Evolutionary conservation across 2,329 filamentous ascomycete species (phyloP), one percentile per base, ranked within the genome.

Genomic region (Phoma sp.): DNA sequence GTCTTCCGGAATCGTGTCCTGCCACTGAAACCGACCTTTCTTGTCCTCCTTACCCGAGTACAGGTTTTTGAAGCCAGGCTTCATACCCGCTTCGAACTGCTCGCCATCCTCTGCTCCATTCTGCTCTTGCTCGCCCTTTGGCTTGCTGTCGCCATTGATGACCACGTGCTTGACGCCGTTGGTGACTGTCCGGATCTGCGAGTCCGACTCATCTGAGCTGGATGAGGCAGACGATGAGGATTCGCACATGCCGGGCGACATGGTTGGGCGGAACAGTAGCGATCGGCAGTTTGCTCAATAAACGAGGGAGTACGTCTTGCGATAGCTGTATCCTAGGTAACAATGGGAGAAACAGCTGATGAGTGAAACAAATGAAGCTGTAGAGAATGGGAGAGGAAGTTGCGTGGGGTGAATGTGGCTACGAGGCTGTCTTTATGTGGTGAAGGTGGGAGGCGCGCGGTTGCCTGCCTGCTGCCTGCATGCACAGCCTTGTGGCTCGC

Each of bases 11-110:
- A 70, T 65, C 11, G 60, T 60, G 37, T 64, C 62, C 5, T 64
- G 53, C 67, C 67, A 71, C 4, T 64, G 68, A 30, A 56, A 66
- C 15, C 67, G 64, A 14, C 61, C 61, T 33, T 68, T 64, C 21
- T 61, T 60, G 43, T 70, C 65, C 28, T 60, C 61, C 18, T 64
- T 64, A 12, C 60, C 59, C 37, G 61, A 57, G 36, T 66, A 71
- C 21, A 69, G 55, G 11, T 53, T 56, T 33, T 57, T 65, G 49
- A 56, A 62, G 2, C 51, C 51, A 7, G 29, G 28, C 29, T 49
- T 54, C 51, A 18, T 49, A 17, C 48, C 38, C 42, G 42, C 23
- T 28, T 37, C 40, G n/a, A 45, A 49, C 7, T 29, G 39, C 18
- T 54, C 28, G 9, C 15, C 29, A 2, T 43, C 33, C 5, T 36